Evolutionary conservation across 2,329 filamentous ascomycete species (phyloP), one percentile per base, ranked within the genome.

Genomic region (Fusarium napiforme): DNA sequence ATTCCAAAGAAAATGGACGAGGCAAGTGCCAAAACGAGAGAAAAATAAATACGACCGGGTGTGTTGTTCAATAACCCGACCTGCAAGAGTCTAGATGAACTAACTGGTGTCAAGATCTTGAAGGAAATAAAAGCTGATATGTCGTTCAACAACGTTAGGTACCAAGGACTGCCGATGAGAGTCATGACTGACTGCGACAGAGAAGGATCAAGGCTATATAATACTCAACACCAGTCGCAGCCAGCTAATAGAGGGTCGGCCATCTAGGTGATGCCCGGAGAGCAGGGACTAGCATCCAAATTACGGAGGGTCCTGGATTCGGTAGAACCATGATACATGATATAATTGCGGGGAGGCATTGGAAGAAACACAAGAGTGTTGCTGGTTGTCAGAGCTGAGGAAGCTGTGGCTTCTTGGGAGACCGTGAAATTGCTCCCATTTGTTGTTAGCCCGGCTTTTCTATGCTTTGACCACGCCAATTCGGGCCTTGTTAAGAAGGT

Each of bases 281-380:
- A 78, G 76, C 75, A 78, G 71, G 74, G 75, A 74, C 76, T 74
- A 69, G 73, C 71, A 60, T 79, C 72, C 77, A 81, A 79, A 81
- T 80, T 79, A 79, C 75, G 79, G 78, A 81, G 76, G 79, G 75
- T 76, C 80, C 73, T 79, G 78, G 78, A 82, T 82, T 79, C 75
- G 75, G 71, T 75, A 75, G 79, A 77, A 78, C 75, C 75, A 78
- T 78, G 80, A 81, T 81, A 83, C 83, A 84, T 85, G 83, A 84
- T 83, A 85, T 85, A 85, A 85, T 84, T 84, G 80, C 81, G 81
- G 79, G 79, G 81, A 79, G 76, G 58, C 62, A 70, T 61, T 56
- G 55, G 61, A 67, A 71, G 65, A 67, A 67, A 73, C 67, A 66
- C 52, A 65, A 60, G 39, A 32, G 66, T 52, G 45, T 64, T 67